phyloP scores from a whole-genome alignment of 495 filamentous ascomycete species.

The Aspergillus haitiensis region DNA sequence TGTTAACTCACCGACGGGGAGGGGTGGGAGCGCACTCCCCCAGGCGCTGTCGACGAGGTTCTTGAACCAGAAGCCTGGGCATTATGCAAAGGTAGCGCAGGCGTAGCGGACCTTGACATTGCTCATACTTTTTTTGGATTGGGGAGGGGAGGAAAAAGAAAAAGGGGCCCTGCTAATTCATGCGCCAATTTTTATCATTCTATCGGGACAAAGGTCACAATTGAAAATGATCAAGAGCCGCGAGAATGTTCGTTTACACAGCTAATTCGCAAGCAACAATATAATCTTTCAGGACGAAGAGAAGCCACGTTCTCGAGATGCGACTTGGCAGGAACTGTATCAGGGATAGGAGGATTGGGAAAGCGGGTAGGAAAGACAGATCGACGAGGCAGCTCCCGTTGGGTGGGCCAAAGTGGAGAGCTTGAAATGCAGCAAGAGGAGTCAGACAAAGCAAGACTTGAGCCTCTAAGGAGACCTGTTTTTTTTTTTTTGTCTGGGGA shows the following conservation, averaged over 20 bases:
- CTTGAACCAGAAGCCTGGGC: constrained; percentile 40
- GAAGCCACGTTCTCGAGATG: constrained; percentile 31
- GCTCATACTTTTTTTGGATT: constrained; percentile 46
- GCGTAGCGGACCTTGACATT: constrained; percentile 62
- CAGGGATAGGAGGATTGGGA: constrained; percentile 10
- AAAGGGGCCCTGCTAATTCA: constrained; percentile 23
- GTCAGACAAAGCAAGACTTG: not conserved
- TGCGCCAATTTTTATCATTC: constrained; percentile 35
- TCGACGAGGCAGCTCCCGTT: constrained; percentile 1
- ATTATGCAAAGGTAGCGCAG: constrained; percentile 58
- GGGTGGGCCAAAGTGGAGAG: not conserved
- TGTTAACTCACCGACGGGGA: constrained; percentile 36
- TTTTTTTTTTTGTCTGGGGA: constrained; percentile 1
- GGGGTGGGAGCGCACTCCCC: constrained; percentile 34
- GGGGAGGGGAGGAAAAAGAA: constrained; percentile 21
- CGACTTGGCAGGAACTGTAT: constrained; percentile 38
- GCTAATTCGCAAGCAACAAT: not conserved
- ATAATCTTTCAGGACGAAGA: constrained; percentile 7
- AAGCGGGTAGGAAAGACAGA: constrained; percentile 13
- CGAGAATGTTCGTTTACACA: not conserved
- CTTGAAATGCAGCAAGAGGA: not conserved
- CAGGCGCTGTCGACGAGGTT: constrained; percentile 39
- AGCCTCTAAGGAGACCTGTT: not conserved
- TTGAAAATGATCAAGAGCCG: constrained; percentile 9
- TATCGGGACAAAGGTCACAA: constrained; percentile 23